These are phyloP conservation scores for Macrotyloma uniflorum DNA, from an alignment of 306 rosid genomes.

Conservation along the genomic window DNA sequence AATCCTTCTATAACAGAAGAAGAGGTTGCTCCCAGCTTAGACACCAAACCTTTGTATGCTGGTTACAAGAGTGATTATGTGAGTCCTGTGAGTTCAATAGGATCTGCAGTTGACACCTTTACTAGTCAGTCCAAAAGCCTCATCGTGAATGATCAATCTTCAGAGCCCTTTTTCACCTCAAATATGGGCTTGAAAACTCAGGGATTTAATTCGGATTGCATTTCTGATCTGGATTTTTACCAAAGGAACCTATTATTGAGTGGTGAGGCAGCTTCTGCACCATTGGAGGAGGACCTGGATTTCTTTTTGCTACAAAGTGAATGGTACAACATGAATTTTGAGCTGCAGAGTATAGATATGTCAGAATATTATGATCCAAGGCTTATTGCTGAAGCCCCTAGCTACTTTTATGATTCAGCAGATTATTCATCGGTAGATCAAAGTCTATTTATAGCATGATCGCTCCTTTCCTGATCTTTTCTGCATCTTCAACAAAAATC, in stretches of 20 bases:
- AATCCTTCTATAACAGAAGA: conserved; percentile 41
- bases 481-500: conserved; percentile 34
- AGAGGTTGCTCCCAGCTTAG: conserved; percentile 42
- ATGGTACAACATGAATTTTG: conserved; percentile 49
- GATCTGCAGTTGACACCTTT: conserved; percentile 43
- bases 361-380: conserved; percentile 58
- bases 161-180: conserved; percentile 51
- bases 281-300: conserved; percentile 61
- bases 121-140: conserved; percentile 47
- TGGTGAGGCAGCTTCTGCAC: conserved; percentile 47
- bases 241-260: conserved; percentile 42
- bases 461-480: conserved; percentile 18
- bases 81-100: conserved; percentile 41
- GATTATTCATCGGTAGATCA: conserved; percentile 63
- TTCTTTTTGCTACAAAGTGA: conserved; percentile 50
- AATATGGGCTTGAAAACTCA: conserved; percentile 49
- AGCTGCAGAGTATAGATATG: conserved; percentile 50
- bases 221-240: conserved; percentile 53
- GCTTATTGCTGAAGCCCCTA: conserved; percentile 51
- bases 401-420: conserved; percentile 52
- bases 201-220: conserved; percentile 42
- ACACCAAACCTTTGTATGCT: conserved; percentile 47
- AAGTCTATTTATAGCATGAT: conserved; percentile 64
- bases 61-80: conserved; percentile 40
- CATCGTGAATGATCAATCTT: conserved; percentile 45